These are phyloP conservation scores for Alternaria ventricosa DNA, from an alignment of 2,329 filamentous ascomycete species.

Conservation along the genomic window DNA sequence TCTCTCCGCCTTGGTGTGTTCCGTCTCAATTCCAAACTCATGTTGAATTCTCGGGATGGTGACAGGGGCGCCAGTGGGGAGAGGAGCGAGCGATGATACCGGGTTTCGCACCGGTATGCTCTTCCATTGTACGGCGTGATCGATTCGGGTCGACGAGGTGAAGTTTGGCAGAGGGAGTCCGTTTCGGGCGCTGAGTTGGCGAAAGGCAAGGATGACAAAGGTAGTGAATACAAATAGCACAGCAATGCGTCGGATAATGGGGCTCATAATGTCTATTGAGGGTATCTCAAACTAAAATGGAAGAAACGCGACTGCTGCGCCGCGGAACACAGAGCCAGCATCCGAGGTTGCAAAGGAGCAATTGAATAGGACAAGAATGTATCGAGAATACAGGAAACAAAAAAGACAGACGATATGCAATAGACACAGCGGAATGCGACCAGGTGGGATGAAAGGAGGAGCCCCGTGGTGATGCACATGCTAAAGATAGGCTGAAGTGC, in stretches of 20 bases:
- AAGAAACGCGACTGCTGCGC: neutral
- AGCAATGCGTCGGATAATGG: slow-evolving; percentile 37
- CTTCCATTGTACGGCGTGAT: slow-evolving; percentile 44
- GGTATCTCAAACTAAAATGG: slow-evolving; percentile 1
- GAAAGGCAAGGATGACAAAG: slow-evolving; percentile 41
- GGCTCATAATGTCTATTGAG: slow-evolving; percentile 30
- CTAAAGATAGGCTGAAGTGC: slow-evolving; percentile 6
- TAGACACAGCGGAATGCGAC: neutral
- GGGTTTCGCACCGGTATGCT: slow-evolving; percentile 40
- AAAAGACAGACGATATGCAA: neutral
- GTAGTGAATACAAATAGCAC: slow-evolving; percentile 34
- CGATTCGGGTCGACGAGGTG: slow-evolving; percentile 35
- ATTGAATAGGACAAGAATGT: neutral
- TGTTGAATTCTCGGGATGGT: slow-evolving; percentile 48
- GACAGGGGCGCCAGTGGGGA: slow-evolving; percentile 40
- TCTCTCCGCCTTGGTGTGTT: slow-evolving; percentile 39
- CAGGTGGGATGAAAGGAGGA: slow-evolving; percentile 4
- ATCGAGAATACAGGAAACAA: neutral
- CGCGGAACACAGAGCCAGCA: neutral
- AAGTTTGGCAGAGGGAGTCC: slow-evolving; percentile 27
- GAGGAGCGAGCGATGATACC: slow-evolving; percentile 36
- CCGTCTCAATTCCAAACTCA: slow-evolving; percentile 44
- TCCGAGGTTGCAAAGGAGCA: neutral
- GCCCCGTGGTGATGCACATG: slow-evolving; percentile 7
- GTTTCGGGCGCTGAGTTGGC: slow-evolving; percentile 31